Evolutionary conservation across 2,329 filamentous ascomycete genomes (phyloP), one percentile per base, ranked within the genome.

Genomic region (Monascus ruber): DNA sequence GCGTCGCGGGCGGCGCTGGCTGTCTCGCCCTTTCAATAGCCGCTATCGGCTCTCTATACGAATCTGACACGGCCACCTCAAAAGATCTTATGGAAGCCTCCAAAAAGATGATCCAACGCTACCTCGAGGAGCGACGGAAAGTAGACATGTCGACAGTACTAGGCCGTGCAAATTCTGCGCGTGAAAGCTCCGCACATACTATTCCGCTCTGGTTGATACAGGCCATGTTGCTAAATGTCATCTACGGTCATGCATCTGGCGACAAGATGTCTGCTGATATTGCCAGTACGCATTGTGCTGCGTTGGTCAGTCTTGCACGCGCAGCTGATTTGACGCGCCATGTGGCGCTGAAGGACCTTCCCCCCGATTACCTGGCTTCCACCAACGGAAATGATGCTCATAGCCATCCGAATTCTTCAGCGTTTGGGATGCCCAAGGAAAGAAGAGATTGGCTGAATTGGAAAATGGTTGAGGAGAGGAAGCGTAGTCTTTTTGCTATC

Each of bases 171-270:
- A 68, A 62, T 42, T 66, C 71, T 34, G 57, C 62, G 11, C 64
- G 70, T 39, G 81, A 85, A 42, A 73, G 73, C 36, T 72, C 77
- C 10, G 74, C 79, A 31, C 79, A 85, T 48, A 89, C 77, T 39
- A 79, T 88, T 2, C 89, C 89, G 0, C 72, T 95, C 32, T 96
- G 89, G 88, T 73, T 98, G 25, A 87, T 96, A 10, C 91, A 96
- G 62, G 86, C 89, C 0, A 96, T 96, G 89, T 70, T 96, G 6
- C 72, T 98, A 37, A 96, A 94, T 56, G 85, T 96, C 31, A 84
- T 95, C 10, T 96, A 94, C 57, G 89, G 89, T 9, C 85, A 95
- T 60, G 93, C 94, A 49, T 94, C 87, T 58, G 86, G 85, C 31
- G 89, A 96, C 59, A 89, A 93, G 65, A 81, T 79, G 39, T 83